A percentile compares a stretch with the other conserved stretches of the same genome.
Evolutionary conservation across 2,329 filamentous ascomycete genomes (phyloP).

Genomic region (Arthrobotrys pseudoclavata): DNA sequence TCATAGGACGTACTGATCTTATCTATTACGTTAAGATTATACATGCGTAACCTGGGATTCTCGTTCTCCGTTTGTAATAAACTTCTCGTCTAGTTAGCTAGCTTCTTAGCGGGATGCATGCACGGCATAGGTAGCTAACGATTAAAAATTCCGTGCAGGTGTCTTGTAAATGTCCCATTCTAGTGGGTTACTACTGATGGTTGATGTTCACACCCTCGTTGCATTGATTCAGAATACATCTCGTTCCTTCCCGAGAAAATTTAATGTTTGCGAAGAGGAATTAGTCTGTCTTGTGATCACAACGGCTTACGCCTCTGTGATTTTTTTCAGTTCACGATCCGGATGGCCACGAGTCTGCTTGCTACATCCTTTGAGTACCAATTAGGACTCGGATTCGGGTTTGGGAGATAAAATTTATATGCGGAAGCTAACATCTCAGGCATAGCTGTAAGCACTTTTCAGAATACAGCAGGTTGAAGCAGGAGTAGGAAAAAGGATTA

Average conservation of each 20-base stretch:
- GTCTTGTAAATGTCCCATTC: no score
- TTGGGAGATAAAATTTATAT: neutral
- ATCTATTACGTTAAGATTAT: conserved; percentile 7
- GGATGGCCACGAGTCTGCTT: neutral
- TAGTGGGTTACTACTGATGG: neutral
- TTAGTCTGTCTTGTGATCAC: neutral
- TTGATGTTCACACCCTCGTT: neutral
- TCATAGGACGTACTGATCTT: conserved; percentile 3
- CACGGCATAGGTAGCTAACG: no score
- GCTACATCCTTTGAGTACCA: neutral
- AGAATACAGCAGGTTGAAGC: conserved; percentile 17
- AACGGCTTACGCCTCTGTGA: no score
- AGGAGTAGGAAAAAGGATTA: neutral
- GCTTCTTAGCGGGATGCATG: neutral
- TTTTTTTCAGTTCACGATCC: neutral
- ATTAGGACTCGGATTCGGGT: neutral
- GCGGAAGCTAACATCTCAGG: neutral
- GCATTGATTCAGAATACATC: neutral
- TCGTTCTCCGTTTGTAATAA: conserved; percentile 1
- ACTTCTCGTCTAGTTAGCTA: neutral
- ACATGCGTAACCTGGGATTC: neutral
- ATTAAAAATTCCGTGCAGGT: no score
- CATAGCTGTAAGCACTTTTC: conserved; percentile 7
- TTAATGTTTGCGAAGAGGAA: neutral
- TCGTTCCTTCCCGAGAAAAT: neutral